These are phyloP conservation scores for Isabelozyma heimii DNA, from an alignment of 805 yeast species.

Conservation along the genomic window DNA sequence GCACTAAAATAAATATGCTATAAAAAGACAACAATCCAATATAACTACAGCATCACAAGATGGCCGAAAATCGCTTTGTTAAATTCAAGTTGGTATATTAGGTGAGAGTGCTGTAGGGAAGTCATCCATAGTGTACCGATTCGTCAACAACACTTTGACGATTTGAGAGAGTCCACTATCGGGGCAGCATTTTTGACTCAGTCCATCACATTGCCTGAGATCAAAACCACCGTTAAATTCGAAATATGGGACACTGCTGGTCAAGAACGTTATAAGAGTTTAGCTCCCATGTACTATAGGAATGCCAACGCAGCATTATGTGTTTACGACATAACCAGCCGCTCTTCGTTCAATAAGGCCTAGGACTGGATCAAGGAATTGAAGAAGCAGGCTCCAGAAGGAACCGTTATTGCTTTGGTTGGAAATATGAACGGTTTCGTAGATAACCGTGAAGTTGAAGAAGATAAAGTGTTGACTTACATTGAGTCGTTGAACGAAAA, in stretches of 20 bases:
- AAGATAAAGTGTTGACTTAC: conserved; percentile 49
- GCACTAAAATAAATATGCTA: too few relatives aligned
- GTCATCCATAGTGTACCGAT: conserved; percentile 54
- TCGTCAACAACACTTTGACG: conserved; percentile 74
- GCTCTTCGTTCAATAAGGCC: conserved; percentile 66
- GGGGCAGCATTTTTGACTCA: conserved; percentile 85
- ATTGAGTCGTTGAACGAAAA: conserved; percentile 39
- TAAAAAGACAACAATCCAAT: too few relatives aligned
- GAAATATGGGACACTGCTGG: conserved; percentile 91
- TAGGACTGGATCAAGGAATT: conserved; percentile 76
- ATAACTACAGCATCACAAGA: not conserved
- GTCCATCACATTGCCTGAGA: conserved; percentile 52
- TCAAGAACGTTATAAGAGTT: conserved; percentile 72
- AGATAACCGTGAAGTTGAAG: conserved; percentile 43
- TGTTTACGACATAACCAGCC: conserved; percentile 71
- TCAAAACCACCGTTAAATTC: conserved; percentile 53
- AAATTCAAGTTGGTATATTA: conserved; percentile 63
- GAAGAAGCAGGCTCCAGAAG: conserved; percentile 74
- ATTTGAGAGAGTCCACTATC: conserved; percentile 72
- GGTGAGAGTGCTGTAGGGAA: conserved; percentile 88
- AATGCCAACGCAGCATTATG: conserved; percentile 71
- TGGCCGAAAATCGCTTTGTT: conserved; percentile 23
- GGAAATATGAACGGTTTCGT: conserved; percentile 71
- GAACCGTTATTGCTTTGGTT: conserved; percentile 76
- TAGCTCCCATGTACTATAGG: conserved; percentile 82